Base-by-base conservation (phyloP, 306 rosid genomes). In the Dalbergia oliveri region DNA sequence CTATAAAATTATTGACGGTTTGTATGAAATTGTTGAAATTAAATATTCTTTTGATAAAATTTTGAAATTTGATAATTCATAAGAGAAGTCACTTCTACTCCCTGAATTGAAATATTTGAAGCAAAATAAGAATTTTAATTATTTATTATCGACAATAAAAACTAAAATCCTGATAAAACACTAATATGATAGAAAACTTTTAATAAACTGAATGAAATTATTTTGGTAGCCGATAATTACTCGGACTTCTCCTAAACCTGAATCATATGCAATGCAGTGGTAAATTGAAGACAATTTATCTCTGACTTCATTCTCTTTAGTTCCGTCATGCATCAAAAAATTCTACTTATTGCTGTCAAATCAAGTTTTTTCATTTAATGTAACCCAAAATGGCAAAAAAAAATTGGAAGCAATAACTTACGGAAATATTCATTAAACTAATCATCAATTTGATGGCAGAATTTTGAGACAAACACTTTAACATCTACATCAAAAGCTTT, bases 401-500 rank as follows among this genome's bases (percentile, higher is more conserved):
- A 5, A 54, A n/a, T 3, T 16, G 60, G 26, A 18, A 54, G 11
- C 26, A 54, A 4, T 7, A 54, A 54, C 23, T 16, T 54, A 7
- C 0, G 11, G 60, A n/a, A 44, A 44, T 44, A 44, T 6, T 37
- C 7, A 37, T 5, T 37, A 37, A 37, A 37, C 6, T n/a, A 66
- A 72, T 80, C 26, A 72, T 53, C 59, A 64, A 63, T 39, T 54
- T 66, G 76, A 66, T 57, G 23, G 76, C 0, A 16, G 61, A 81
- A 54, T 65, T 57, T 57, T 23, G 49, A 33, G 23, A 15, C 19
- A 23, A 18, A 23, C 81, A 82, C 85, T 68, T 8, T 5, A 15
- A 76, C 73, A 76, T 82, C 88, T 11, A 39, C 80, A 66, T 85
- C 83, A 58, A 76, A 67, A 77, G 72, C 88, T 85, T 81, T 81